Percentiles rank a stretch among this genome's conserved stretches.
phyloP scores from a whole-genome alignment of 1,139 yeast genomes.

The Hanseniaspora uvarum region DNA sequence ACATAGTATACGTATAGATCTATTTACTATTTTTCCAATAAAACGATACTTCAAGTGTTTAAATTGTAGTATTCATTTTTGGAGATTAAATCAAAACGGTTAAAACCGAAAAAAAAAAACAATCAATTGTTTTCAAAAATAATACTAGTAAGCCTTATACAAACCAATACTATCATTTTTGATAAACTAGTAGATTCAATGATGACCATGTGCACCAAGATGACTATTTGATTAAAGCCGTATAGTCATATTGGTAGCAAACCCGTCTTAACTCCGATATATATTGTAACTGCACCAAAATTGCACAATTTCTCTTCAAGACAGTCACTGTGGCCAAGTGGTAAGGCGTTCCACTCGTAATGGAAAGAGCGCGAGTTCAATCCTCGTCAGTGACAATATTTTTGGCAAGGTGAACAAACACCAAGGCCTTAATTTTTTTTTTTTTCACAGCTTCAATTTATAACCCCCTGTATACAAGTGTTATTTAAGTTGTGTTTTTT shows the following conservation, averaged over 20 bases:
- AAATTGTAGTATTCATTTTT: too few species aligned
- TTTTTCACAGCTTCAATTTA: not conserved
- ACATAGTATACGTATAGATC: too few species aligned
- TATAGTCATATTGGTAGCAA: not conserved
- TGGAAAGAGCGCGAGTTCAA: constrained; percentile 37
- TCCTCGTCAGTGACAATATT: constrained; percentile 27
- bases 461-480: too few species aligned
- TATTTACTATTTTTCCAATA: too few species aligned
- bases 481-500: too few species aligned
- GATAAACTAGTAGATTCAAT: not conserved
- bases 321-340: constrained; percentile 18
- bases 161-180: too few species aligned
- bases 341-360: constrained; percentile 61
- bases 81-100: too few species aligned
- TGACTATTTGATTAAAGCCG: not conserved
- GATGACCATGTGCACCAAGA: not conserved
- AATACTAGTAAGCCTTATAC: not conserved
- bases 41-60: too few species aligned
- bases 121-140: too few species aligned
- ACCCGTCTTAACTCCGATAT: not conserved
- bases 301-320: constrained; percentile 21
- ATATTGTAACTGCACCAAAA: not conserved
- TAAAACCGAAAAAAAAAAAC: too few species aligned
- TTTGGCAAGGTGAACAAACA: constrained; percentile 19
- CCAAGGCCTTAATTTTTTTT: not conserved